Evolutionary conservation across 805 yeast species (phyloP), one percentile per base, ranked within the genome.

Genomic region (Komagataella phaffii): DNA sequence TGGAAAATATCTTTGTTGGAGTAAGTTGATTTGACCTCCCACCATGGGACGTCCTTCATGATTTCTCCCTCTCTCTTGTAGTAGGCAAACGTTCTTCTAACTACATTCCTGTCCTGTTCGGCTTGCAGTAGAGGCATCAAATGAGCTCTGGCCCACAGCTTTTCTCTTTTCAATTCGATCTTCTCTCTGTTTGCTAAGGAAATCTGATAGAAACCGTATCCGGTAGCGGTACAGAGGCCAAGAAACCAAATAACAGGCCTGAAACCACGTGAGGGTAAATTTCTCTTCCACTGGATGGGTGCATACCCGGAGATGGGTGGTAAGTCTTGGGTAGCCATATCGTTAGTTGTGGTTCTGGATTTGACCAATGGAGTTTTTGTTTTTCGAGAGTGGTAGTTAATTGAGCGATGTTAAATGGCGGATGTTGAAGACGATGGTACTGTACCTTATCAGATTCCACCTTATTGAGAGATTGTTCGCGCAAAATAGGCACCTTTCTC

Each of bases 301-400:
- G 84, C 89, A 61, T 88, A 87, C 55, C 96, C 95, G 53, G 86
- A 88, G 59, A 78, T 72, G 53, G 96, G 96, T 61, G 96, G 96
- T 62, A 88, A 70, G 62, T 88, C 96, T 74, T 88, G 96, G 44
- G 24, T 49, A 36, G 51, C 51, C 51, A 49, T 49, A 14, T n/a
- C 44, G 14, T 30, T 18, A 14, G 36, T 47, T 24, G 21, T n/a
- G 10, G 48, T 46, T 46, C 24, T 2, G 7, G 24, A 46, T 17
- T n/a, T 8, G 19, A 30, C n/a, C 21, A 46, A 46, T 46, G 47
- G 24, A 17, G 47, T 17, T 17, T n/a, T 24, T 17, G 47, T 14
- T 17, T 46, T 17, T n/a, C 47, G 40, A 46, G 47, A 46, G 47
- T 17, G 24, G 21, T 46, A 21, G 14, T 7, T 3, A 24, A 7